Evolutionary conservation across 495 filamentous ascomycete genomes (phyloP).

Genomic region (Rostrohypoxylon terebratum): DNA sequence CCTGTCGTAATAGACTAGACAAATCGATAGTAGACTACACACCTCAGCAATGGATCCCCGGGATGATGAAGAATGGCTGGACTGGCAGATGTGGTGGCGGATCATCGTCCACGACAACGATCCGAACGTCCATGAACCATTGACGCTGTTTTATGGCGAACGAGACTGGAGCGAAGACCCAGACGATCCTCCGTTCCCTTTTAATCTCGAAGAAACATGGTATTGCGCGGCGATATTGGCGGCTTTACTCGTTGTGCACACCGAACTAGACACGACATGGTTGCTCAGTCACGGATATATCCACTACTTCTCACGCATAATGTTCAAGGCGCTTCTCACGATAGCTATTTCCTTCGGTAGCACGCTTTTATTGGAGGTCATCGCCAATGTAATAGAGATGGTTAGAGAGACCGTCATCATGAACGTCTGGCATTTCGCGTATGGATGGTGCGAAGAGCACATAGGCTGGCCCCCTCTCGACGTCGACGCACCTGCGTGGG

Average conservation of each 20-base stretch:
- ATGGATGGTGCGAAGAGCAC: no score
- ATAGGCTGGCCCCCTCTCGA: conserved; percentile 31
- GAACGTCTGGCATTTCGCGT: no score
- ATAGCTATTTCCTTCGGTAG: conserved; percentile 35
- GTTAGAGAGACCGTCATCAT: not conserved
- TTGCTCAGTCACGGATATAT: conserved; percentile 16
- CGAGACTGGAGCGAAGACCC: conserved; percentile 6
- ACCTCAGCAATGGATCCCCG: conserved; percentile 7
- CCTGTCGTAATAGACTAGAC: not conserved
- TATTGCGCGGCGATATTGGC: conserved; percentile 29
- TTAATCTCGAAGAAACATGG: conserved; percentile 29
- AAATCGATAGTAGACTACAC: not conserved
- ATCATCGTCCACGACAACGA: conserved; percentile 42
- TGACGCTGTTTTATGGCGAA: no score
- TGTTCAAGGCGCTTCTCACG: conserved; percentile 20
- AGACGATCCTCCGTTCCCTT: conserved; percentile 36
- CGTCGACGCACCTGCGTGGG: conserved; percentile 9
- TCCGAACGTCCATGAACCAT: no score
- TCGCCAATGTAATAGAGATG: conserved; percentile 18
- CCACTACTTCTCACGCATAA: conserved; percentile 31
- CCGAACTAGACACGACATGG: conserved; percentile 29
- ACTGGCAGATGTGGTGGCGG: conserved; percentile 37
- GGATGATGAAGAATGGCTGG: not conserved
- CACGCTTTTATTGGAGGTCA: conserved; percentile 39
- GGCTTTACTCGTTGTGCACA: conserved; percentile 19